A percentile compares a stretch with the other conserved stretches of the same genome.
phyloP scores from a whole-genome alignment of 2,329 filamentous ascomycete species.

The Rhytidhysteron rufulum region DNA sequence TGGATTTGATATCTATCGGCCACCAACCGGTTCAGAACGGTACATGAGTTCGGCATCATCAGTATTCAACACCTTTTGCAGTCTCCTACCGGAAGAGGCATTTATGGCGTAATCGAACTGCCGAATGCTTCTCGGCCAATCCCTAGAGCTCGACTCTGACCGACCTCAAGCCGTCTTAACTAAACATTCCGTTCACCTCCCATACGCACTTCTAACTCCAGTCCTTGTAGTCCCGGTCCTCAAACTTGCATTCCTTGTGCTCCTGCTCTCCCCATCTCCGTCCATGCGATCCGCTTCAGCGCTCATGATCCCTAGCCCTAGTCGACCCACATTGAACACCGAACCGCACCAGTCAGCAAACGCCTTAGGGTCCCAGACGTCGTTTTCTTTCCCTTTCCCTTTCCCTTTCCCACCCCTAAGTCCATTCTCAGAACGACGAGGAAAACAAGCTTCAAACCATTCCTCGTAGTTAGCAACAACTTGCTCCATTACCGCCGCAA shows the following conservation, averaged over 20 bases:
- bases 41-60: too few species aligned
- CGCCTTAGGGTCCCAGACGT: constrained; percentile 61
- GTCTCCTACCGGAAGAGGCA: too few species aligned
- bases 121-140: too few species aligned
- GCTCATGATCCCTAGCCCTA: constrained; percentile 28
- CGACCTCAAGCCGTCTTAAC: too few species aligned
- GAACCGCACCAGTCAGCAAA: constrained; percentile 61
- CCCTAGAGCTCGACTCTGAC: too few species aligned
- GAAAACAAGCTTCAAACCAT: constrained; percentile 55
- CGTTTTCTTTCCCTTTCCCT: constrained; percentile 59
- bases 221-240: constrained; percentile 24
- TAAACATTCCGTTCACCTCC: too few species aligned
- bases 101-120: too few species aligned
- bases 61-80: too few species aligned
- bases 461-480: constrained; percentile 61
- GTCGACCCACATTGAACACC: constrained; percentile 54
- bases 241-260: constrained; percentile 20
- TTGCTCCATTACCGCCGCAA: constrained; percentile 62
- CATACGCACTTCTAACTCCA: constrained; percentile 25
- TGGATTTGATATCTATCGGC: too few species aligned
- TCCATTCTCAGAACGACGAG: constrained; percentile 22
- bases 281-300: constrained; percentile 10
- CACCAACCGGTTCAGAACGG: too few species aligned
- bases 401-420: constrained; percentile 39
- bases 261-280: constrained; percentile 13